phyloP scores from a whole-genome alignment of 176 grass and related monocot genomes.

The Zea luxurians region DNA sequence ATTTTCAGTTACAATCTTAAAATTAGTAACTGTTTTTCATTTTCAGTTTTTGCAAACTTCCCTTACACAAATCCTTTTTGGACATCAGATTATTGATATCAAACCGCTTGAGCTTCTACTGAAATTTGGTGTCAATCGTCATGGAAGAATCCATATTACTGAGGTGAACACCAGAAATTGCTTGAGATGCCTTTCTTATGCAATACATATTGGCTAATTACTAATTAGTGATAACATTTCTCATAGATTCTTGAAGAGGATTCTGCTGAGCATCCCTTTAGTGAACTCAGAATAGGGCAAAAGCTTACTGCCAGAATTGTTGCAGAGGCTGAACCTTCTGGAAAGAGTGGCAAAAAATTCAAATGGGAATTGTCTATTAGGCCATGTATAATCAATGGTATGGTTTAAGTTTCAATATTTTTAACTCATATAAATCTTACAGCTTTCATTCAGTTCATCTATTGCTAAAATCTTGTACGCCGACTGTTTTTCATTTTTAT shows the following conservation, averaged over 20 bases:
- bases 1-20: slow-evolving; percentile 20
- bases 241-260: slow-evolving; percentile 67
- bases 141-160: slow-evolving; percentile 88
- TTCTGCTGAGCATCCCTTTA: slow-evolving; percentile 65
- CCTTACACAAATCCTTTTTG: slow-evolving; percentile 28
- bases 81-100: slow-evolving; percentile 67
- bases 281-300: slow-evolving; percentile 66
- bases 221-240: slow-evolving; percentile 29
- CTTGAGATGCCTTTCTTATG: slow-evolving; percentile 28
- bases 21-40: slow-evolving; percentile 8
- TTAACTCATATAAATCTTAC: background rate
- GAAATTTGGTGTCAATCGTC: slow-evolving; percentile 68
- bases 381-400: slow-evolving; percentile 72
- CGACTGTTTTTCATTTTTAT: slow-evolving; percentile 1
- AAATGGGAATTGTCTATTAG: slow-evolving; percentile 85
- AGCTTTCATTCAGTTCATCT: slow-evolving; percentile 1
- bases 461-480: slow-evolving; percentile 2
- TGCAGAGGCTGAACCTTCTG: slow-evolving; percentile 51
- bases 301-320: slow-evolving; percentile 67
- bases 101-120: slow-evolving; percentile 79
- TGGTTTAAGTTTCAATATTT: background rate
- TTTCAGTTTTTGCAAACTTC: slow-evolving; percentile 23
- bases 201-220: slow-evolving; percentile 32
- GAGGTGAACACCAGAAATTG: slow-evolving; percentile 55
- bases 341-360: slow-evolving; percentile 59